phyloP scores from a whole-genome alignment of 345 rosid species.

The Geranium rotundifolium region DNA sequence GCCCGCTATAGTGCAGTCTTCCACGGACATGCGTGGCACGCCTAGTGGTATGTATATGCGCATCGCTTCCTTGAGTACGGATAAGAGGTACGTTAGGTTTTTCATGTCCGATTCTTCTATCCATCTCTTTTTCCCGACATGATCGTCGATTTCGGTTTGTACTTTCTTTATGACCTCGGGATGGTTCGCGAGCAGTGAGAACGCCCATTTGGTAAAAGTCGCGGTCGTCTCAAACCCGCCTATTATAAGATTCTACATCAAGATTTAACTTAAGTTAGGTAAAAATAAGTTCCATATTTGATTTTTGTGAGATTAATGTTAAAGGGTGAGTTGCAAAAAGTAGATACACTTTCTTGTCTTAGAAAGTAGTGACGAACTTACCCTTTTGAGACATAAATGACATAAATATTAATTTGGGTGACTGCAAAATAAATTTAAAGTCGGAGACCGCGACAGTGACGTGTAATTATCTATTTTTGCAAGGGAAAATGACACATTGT shows the following conservation, averaged over 20 bases:
- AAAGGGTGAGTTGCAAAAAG: no score
- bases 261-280: no score
- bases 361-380: no score
- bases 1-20: conserved; percentile 29
- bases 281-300: no score
- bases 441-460: no score
- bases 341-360: no score
- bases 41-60: conserved; percentile 19
- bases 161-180: conserved; percentile 8
- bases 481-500: no score
- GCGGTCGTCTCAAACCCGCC: conserved; percentile 19
- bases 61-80: conserved; percentile 12
- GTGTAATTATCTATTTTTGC: no score
- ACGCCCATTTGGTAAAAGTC: conserved; percentile 19
- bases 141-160: conserved; percentile 18
- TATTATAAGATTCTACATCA: conserved; percentile 13
- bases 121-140: conserved; percentile 13
- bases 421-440: no score
- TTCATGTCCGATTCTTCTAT: conserved; percentile 20
- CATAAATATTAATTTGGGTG: no score
- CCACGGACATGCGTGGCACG: conserved; percentile 36
- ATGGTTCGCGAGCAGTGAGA: conserved; percentile 24
- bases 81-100: conserved; percentile 12
- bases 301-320: no score
- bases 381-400: no score